Base-by-base conservation (phyloP, 352 stramenopile species). In the Globisporangium nunn region DNA sequence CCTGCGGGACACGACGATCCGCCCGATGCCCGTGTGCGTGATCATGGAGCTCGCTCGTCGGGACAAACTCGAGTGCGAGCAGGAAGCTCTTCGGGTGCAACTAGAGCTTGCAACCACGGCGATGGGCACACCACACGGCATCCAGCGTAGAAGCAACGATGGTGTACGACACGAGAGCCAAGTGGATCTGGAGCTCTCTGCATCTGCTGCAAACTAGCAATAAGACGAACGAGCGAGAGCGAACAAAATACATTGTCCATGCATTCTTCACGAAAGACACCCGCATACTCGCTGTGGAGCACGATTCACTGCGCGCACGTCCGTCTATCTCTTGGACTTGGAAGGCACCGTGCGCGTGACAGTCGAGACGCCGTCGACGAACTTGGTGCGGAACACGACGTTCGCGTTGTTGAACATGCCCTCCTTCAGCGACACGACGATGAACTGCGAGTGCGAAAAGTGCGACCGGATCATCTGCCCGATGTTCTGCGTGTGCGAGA, bases 361-460 rank as follows among this genome's bases (percentile, higher is more conserved):
- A 18, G 97, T 98, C n/a, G 96, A 99, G 40, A 99, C 90, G 35
- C 97, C 97, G 70, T 99, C 97, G n/a, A 99, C 96, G 64, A 99
- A 99, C 74, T 99, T 99, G 33, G 97, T 99, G 50, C 96, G 84
- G 81, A 99, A 99, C 52, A 99, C 98, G 6, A 99, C 97, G 74
- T 99, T 99, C 11, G 97, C 97, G 70, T 99, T 99, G 80, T 99
- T 99, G 81, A 99, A 99, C 97, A 99, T 99, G 48, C 97, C 97
- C 79, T 99, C 97, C 74, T 99, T 99, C 18, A 99, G 75, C 31
- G 94, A 99, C 18, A 99, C 97, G 54, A 99, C 96, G 66, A 99
- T 98, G 72, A 99, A 99, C 74, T 99, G 97, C 63, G 95, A 99
- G 66, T 98, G 86, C 35, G 88, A 97, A 71, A 99, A 99, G 72